Evolutionary conservation across 2,329 filamentous ascomycete species (phyloP).

Genomic region (Nothophoma quercina): DNA sequence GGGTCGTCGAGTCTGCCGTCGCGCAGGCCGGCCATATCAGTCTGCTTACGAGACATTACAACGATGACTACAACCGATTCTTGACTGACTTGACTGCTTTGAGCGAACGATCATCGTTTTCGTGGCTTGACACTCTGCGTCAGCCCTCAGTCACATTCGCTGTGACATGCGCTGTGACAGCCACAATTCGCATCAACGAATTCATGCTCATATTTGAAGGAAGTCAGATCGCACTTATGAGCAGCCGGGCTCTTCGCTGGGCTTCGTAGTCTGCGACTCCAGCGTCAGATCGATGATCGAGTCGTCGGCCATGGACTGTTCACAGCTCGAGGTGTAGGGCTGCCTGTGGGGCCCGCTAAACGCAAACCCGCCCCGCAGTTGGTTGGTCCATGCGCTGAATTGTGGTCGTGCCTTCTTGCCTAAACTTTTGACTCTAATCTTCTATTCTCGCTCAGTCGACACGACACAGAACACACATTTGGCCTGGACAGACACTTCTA

Average conservation of each 20-base stretch:
- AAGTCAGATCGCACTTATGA: not conserved
- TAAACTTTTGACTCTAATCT: conserved; percentile 18
- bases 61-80: no score
- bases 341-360: conserved; percentile 13
- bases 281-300: conserved; percentile 3
- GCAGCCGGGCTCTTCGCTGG: not conserved
- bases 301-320: conserved; percentile 2
- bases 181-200: not conserved
- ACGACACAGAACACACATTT: not conserved
- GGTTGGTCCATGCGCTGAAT: conserved; percentile 8
- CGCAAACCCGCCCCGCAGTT: conserved; percentile 8
- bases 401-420: conserved; percentile 15
- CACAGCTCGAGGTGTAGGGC: conserved; percentile 18
- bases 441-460: not conserved
- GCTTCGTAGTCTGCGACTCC: not conserved
- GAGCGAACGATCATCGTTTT: not conserved
- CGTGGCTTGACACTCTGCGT: not conserved
- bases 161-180: not conserved
- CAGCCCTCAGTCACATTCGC: not conserved
- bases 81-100: not conserved
- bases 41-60: not conserved
- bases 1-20: conserved; percentile 4
- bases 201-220: no score
- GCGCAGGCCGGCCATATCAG: conserved; percentile 6
- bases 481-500: not conserved